Evolutionary conservation across 345 rosid genomes (phyloP).

Genomic region (Corchorus olitorius): DNA sequence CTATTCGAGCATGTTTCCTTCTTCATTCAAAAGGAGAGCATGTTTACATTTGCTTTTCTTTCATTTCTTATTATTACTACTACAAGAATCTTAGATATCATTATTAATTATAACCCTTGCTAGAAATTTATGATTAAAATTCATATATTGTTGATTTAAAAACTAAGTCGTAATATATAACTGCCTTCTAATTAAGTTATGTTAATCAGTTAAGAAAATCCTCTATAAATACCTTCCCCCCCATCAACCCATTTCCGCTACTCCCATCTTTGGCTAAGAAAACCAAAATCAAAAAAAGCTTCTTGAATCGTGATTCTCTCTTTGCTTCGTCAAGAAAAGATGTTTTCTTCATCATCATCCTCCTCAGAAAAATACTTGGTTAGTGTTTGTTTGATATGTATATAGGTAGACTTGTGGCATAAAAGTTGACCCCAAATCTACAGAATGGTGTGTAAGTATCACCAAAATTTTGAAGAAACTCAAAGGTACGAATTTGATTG

Average conservation of each 20-base stretch:
- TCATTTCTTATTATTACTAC: too few relatives aligned
- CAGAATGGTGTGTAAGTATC: constrained; percentile 2
- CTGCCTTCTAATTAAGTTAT: not conserved
- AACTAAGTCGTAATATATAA: too few relatives aligned
- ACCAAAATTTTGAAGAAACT: constrained; percentile 4
- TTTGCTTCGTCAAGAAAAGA: not conserved
- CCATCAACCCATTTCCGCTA: too few relatives aligned
- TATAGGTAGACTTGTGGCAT: not conserved
- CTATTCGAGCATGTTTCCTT: not conserved
- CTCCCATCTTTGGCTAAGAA: not conserved
- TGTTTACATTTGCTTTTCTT: too few relatives aligned
- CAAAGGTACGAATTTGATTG: not conserved
- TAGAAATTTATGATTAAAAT: too few relatives aligned
- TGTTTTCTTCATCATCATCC: not conserved
- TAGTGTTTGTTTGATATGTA: not conserved
- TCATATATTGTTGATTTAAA: not conserved
- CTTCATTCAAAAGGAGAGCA: not conserved
- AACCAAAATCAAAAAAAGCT: not conserved
- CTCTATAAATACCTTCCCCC: not conserved
- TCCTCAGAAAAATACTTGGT: constrained; percentile 2
- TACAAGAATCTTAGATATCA: too few relatives aligned
- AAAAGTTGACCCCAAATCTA: constrained; percentile 1
- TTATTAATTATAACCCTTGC: too few relatives aligned
- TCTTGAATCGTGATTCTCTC: too few relatives aligned
- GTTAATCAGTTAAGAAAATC: not conserved